A percentile compares a stretch with the other conserved stretches of the same genome.
phyloP scores from a whole-genome alignment of 2,329 filamentous ascomycete species.

The Bipolaris gigantea region DNA sequence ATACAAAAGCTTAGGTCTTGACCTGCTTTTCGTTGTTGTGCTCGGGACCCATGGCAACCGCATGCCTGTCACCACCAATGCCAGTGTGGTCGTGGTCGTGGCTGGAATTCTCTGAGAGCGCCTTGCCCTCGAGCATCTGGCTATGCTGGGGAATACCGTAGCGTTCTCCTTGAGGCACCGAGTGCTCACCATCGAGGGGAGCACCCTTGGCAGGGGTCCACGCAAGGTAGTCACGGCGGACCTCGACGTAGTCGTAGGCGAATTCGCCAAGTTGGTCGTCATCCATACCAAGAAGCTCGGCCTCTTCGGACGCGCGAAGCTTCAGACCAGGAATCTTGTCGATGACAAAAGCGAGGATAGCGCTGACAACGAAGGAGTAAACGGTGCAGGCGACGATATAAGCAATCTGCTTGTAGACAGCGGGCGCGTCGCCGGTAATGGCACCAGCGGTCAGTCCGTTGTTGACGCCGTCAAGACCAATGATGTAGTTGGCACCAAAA shows the following conservation, averaged over 20 bases:
- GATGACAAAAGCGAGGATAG: conserved; percentile 72
- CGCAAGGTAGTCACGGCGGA: conserved; percentile 82
- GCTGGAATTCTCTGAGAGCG: conserved; percentile 50
- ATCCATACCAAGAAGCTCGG: conserved; percentile 84
- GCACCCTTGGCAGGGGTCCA: conserved; percentile 78
- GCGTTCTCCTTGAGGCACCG: conserved; percentile 64
- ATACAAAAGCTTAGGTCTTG: conserved; percentile 13
- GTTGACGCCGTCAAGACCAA: conserved; percentile 74
- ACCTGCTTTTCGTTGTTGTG: conserved; percentile 45
- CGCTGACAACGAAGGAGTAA: conserved; percentile 75
- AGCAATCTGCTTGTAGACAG: conserved; percentile 78
- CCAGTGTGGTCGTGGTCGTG: conserved; percentile 53
- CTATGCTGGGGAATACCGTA: conserved; percentile 74
- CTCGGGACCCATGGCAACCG: conserved; percentile 50
- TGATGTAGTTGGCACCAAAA: conserved; percentile 74
- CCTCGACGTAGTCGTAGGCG: conserved; percentile 88
- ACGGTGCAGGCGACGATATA: conserved; percentile 68
- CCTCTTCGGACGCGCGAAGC: conserved; percentile 78
- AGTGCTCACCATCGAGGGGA: conserved; percentile 60
- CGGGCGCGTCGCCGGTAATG: conserved; percentile 71
- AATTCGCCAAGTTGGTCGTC: conserved; percentile 90
- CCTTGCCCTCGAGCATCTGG: conserved; percentile 63
- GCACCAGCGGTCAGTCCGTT: conserved; percentile 64
- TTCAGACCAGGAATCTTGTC: conserved; percentile 76
- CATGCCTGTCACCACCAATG: conserved; percentile 57